A percentile compares a stretch with the other conserved stretches of the same genome.
phyloP scores from a whole-genome alignment of 129 eudicot genomes.

The Daucus carota region DH1_v3.0 NC_030387.2:37562501-37563000 shows the following conservation, averaged over 20 bases:
- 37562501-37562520: background rate
- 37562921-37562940: slow-evolving; percentile 16
- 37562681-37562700: background rate
- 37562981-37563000: slow-evolving; percentile 28
- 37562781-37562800: slow-evolving; percentile 87
- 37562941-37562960: background rate
- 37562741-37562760: background rate
- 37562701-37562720: background rate
- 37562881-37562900: slow-evolving; percentile 75
- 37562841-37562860: slow-evolving; percentile 58
- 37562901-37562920: slow-evolving; percentile 87
- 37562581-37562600: background rate
- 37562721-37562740: background rate
- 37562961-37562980: slow-evolving; percentile 6
- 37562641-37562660: background rate
- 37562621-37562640: background rate
- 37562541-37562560: background rate
- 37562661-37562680: background rate
- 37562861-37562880: slow-evolving; percentile 75
- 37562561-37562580: background rate
- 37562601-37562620: background rate
- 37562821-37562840: slow-evolving; percentile 47
- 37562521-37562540: background rate
- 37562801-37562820: slow-evolving; percentile 63
- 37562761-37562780: slow-evolving; percentile 74